These are phyloP conservation scores for Acanthamoeba lenticulata DNA, from an alignment of 208 protist species.

Conservation along the genomic window DNA sequence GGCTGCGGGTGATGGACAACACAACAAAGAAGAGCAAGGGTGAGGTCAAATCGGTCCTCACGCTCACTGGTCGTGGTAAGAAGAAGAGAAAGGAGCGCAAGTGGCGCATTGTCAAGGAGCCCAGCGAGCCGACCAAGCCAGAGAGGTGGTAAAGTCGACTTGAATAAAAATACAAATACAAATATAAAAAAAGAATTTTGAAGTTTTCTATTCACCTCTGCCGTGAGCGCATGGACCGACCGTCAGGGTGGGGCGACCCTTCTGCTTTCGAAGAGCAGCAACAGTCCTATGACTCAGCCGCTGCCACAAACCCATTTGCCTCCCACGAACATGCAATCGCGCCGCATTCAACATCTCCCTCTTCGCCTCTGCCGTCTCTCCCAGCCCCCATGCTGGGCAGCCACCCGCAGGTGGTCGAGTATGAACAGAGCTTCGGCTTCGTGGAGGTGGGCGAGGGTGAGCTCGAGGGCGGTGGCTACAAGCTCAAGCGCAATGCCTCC, in stretches of 20 bases:
- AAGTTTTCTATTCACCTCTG: no score
- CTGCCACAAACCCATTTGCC: no score
- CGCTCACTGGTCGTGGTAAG: not conserved
- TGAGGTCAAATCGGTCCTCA: not conserved
- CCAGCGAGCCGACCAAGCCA: not conserved
- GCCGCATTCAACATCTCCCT: no score
- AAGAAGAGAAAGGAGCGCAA: slow-evolving; percentile 5
- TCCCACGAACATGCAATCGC: no score
- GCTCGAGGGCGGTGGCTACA: not conserved
- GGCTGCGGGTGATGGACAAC: not conserved
- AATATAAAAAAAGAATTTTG: no score
- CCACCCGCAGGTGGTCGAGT: not conserved
- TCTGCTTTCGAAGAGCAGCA: no score
- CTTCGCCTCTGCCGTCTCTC: no score
- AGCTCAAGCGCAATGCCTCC: slow-evolving; percentile 5
- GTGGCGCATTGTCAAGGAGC: not conserved
- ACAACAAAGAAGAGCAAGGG: not conserved
- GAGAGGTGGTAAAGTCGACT: not conserved
- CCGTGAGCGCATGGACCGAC: no score
- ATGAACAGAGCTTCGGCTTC: slow-evolving; percentile 50
- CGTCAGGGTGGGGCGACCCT: no score
- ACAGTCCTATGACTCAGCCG: no score
- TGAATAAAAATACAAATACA: not conserved
- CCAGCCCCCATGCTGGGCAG: no score
- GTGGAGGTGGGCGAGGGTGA: slow-evolving; percentile 20